These are phyloP conservation scores for Fusarium nematophilum DNA, from an alignment of 2,329 filamentous ascomycete genomes.

Conservation along the genomic window DNA sequence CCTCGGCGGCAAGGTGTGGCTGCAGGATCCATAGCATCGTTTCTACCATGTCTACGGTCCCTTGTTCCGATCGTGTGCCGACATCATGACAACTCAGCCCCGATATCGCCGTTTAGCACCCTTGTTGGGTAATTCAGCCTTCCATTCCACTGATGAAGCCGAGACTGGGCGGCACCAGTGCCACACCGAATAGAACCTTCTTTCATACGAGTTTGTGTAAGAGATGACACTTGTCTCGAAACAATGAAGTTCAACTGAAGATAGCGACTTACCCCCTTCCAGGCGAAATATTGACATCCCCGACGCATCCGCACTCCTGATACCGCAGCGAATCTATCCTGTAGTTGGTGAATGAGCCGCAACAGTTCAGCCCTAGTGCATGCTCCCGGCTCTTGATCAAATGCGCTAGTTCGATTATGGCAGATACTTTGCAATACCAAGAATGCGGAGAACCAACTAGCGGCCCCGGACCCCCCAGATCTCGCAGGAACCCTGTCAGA, in stretches of 20 bases:
- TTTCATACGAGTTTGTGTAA: too few species aligned
- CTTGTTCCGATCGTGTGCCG: too few species aligned
- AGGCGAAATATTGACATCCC: neutral
- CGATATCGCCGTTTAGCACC: neutral
- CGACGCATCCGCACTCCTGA: neutral
- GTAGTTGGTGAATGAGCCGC: constrained; percentile 10
- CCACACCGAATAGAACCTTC: too few species aligned
- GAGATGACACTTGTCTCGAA: too few species aligned
- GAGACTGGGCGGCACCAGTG: neutral
- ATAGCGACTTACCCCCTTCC: constrained; percentile 6
- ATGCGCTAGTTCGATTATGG: constrained; percentile 29
- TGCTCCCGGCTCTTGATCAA: neutral
- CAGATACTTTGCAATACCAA: constrained; percentile 27
- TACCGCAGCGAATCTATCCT: constrained; percentile 5
- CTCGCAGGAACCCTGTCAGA: constrained; percentile 18
- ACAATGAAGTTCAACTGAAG: too few species aligned
- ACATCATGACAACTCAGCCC: neutral
- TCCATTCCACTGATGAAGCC: neutral
- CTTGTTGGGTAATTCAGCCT: too few species aligned
- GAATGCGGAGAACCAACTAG: constrained; percentile 20
- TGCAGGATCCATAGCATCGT: neutral
- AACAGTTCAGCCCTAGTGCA: constrained; percentile 5
- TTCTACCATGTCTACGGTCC: too few species aligned
- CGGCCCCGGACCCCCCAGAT: neutral
- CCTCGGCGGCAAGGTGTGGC: neutral